Percentiles rank a stretch among this genome's conserved stretches.
Evolutionary conservation across 495 filamentous ascomycete genomes (phyloP).

Genomic region (Lophiotrema nucula): DNA sequence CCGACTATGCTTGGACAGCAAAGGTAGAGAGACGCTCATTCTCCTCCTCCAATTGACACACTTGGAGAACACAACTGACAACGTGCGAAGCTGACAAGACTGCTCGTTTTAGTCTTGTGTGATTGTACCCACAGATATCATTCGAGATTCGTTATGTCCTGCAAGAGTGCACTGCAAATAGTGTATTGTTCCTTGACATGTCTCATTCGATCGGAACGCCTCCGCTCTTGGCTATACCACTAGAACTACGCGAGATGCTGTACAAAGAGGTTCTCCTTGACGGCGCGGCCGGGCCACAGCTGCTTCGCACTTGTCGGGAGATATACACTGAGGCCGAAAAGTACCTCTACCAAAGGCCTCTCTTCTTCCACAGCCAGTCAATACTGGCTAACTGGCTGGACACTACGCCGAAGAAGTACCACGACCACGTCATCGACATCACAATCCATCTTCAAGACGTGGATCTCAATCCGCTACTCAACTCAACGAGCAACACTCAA

Average conservation of each 20-base stretch:
- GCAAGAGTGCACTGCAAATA: too few species aligned
- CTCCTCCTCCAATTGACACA: too few species aligned
- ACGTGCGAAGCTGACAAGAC: too few species aligned
- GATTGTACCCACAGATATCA: too few species aligned
- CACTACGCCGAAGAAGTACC: not conserved
- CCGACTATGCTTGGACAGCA: too few species aligned
- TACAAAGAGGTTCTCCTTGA: slow-evolving; percentile 21
- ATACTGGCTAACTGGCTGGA: slow-evolving; percentile 31
- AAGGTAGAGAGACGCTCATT: too few species aligned
- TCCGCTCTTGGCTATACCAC: slow-evolving; percentile 24
- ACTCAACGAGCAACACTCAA: not conserved
- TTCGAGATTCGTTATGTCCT: too few species aligned
- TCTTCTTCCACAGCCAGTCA: slow-evolving; percentile 28
- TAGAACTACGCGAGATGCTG: slow-evolving; percentile 29
- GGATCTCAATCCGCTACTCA: slow-evolving; percentile 22
- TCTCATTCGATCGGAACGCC: not conserved
- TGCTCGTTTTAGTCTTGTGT: too few species aligned
- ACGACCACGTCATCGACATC: slow-evolving; percentile 15
- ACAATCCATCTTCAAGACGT: slow-evolving; percentile 29
- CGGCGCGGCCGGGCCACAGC: slow-evolving; percentile 5
- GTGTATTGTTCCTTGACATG: too few species aligned
- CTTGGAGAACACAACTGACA: too few species aligned
- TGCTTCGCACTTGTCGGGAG: slow-evolving; percentile 29
- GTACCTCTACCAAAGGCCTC: slow-evolving; percentile 33
- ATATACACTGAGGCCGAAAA: slow-evolving; percentile 32